These are phyloP conservation scores for Naganishia sp. DNA, from an alignment of 1,284 basidiomycete genomes.

Conservation along the genomic window DNA sequence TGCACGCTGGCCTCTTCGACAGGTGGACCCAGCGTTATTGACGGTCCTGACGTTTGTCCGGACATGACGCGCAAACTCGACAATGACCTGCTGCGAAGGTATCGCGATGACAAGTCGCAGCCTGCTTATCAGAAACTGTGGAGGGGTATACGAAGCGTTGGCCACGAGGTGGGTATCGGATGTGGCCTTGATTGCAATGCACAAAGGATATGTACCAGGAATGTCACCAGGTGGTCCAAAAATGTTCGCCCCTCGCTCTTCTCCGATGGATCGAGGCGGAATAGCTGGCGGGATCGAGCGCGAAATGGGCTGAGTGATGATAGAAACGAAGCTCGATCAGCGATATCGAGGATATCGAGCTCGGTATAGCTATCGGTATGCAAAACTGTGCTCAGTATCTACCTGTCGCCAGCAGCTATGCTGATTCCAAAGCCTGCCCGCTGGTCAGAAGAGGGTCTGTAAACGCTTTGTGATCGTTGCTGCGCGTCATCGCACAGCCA, in stretches of 20 bases:
- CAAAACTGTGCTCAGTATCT: too few relatives aligned
- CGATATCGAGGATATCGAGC: background rate
- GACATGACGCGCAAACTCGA: slow-evolving; percentile 3
- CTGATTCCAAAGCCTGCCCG: too few relatives aligned
- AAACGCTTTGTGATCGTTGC: background rate
- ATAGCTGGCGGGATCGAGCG: slow-evolving; percentile 15
- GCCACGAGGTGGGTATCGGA: slow-evolving; percentile 16
- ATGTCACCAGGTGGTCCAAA: slow-evolving; percentile 24
- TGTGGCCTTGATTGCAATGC: slow-evolving; percentile 15
- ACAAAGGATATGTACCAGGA: background rate
- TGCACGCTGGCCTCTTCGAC: background rate
- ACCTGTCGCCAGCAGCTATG: too few relatives aligned
- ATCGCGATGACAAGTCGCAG: too few relatives aligned
- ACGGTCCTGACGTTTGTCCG: slow-evolving; percentile 1
- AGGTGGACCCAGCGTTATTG: slow-evolving; percentile 7
- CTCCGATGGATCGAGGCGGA: slow-evolving; percentile 18
- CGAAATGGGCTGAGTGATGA: background rate
- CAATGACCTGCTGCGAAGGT: background rate
- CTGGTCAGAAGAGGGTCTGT: too few relatives aligned
- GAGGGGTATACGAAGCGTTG: background rate
- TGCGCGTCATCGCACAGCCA: too few relatives aligned
- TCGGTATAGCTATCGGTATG: too few relatives aligned
- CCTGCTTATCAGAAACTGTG: background rate
- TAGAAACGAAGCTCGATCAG: background rate
- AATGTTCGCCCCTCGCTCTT: slow-evolving; percentile 25